Base-by-base conservation (phyloP, 345 rosid genomes). In the Linum trigynum region DNA sequence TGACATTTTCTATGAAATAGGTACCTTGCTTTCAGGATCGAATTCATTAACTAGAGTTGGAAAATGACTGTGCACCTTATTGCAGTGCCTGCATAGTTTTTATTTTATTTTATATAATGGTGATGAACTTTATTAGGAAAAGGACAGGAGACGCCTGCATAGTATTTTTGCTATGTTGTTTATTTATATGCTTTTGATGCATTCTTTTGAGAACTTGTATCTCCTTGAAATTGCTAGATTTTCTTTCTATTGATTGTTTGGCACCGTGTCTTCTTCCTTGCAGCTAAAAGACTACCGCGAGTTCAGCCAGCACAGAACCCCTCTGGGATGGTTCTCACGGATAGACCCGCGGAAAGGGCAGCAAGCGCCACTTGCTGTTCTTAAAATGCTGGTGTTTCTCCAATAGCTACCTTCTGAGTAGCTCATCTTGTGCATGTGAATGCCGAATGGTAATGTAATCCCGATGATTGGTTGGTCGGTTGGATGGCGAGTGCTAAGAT, bases 261-360 rank as follows among this genome's bases (percentile, higher is more conserved):
- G 51, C 61, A 69, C 60, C 59, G 3, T 55, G 40, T n/a, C 14
- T 39, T 67, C 11, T 50, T 70, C 65, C 41, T 32, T 67, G 40
- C 90, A 94, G 97, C 97, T 14, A 94, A 78, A 82, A 83, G 85
- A 57, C 77, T 90, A 70, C 96, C 97, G 36, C 81, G 89, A 59
- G 90, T 86, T 69, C 97, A 90, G 77, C 92, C 96, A 39, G 79
- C 89, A 23, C 92, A 80, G 69, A 88, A 88, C 72, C 90, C 92
- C 5, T 72, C 95, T 0, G 96, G 97, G 66, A 85, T 90, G 97
- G 91, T 90, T 81, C 84, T 94, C 32, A 86, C 83, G 78, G 95
- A 90, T 58, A 82, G 89, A 75, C 82, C 89, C 37, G 79, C 81
- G 35, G 95, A 86, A 58, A 84, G 87, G 77, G 72, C 88, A 7